Evolutionary conservation across 2,329 filamentous ascomycete genomes (phyloP), one percentile per base, ranked within the genome.

Genomic region (Xylaria sp.): DNA sequence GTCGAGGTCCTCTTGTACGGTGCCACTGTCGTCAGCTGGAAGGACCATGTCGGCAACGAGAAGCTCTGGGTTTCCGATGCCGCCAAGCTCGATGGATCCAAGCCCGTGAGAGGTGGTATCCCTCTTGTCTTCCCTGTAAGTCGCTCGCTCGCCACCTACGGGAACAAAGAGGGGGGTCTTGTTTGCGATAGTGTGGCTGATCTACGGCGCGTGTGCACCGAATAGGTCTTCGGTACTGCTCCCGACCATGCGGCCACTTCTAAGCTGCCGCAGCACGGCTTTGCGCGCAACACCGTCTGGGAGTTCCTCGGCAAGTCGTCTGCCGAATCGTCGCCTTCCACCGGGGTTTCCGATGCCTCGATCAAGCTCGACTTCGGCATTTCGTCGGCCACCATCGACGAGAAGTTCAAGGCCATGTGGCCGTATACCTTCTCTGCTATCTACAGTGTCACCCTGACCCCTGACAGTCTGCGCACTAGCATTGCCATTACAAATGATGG

Each of bases 331-430:
- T 83, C 82, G 2, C 87, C 91, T 71, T 81, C 69, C 69, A 76
- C 74, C 61, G 76, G 66, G 59, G 75, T 75, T 51, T 78, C 78
- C 63, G 82, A 90, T 71, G 79, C 85, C 70, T 87, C 86, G 53
- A 87, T 97, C 66, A 97, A 96, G 81, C 87, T 99, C 62, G 94
- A 99, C 78, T 97, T 99, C 74, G 94, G 93, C 34, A 86, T 99
- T 42, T 91, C 89, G 55, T 83, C 85, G 34, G 80, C 83, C 55
- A 88, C 87, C 71, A 79, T 97, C 59, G 83, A 82, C 66, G 85
- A 87, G 0, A 83, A 87, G 49, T 82, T 83, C 66, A 85, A 83
- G 71, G 82, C 83, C 68, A 83, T 87, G 23, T 99, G 94, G 94
- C 88, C 90, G 2, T 89, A 88, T 71, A 86, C 89, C 64, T 99